Conservation (phyloP, 768 basidiomycete genomes). For the Termitomyces sp. region DNA sequence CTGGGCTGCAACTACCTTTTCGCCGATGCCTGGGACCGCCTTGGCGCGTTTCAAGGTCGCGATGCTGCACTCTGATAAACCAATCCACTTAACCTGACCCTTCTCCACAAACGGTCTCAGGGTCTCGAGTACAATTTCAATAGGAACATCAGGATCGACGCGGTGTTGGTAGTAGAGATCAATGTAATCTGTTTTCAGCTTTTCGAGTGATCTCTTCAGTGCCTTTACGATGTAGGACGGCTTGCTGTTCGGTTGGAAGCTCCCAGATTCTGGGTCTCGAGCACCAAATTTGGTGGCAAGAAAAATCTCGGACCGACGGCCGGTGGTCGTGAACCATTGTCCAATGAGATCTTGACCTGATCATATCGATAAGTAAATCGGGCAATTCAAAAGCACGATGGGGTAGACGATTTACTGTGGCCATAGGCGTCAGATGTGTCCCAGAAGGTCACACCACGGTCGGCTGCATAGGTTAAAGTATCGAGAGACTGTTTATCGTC, state of each 20-base stretch:
- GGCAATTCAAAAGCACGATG: too few species aligned
- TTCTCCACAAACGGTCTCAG: slow-evolving; percentile 2
- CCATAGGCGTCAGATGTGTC: slow-evolving; percentile 46
- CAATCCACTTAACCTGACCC: slow-evolving; percentile 37
- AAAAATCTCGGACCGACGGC: slow-evolving; percentile 52
- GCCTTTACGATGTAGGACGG: slow-evolving; percentile 7
- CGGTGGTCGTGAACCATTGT: slow-evolving; percentile 43
- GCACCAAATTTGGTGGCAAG: slow-evolving; percentile 6
- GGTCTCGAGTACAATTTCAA: slow-evolving; percentile 31
- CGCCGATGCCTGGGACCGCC: slow-evolving; percentile 35
- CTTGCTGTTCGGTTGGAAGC: not conserved
- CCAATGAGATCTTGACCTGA: slow-evolving; percentile 9
- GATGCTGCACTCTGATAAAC: slow-evolving; percentile 45
- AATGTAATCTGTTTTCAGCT: slow-evolving; percentile 5
- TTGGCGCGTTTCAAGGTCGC: slow-evolving; percentile 43
- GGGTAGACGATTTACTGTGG: slow-evolving; percentile 29
- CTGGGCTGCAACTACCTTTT: slow-evolving; percentile 31
- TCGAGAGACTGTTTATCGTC: slow-evolving; percentile 16
- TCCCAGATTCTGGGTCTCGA: not conserved
- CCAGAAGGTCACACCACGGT: slow-evolving; percentile 35
- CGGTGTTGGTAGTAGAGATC: slow-evolving; percentile 21
- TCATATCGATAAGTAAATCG: not conserved
- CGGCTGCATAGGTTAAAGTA: slow-evolving; percentile 19
- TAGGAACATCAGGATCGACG: slow-evolving; percentile 38
- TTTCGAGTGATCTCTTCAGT: not conserved